phyloP scores from a whole-genome alignment of 805 yeast genomes.

The Metschnikowia rubicola region DNA sequence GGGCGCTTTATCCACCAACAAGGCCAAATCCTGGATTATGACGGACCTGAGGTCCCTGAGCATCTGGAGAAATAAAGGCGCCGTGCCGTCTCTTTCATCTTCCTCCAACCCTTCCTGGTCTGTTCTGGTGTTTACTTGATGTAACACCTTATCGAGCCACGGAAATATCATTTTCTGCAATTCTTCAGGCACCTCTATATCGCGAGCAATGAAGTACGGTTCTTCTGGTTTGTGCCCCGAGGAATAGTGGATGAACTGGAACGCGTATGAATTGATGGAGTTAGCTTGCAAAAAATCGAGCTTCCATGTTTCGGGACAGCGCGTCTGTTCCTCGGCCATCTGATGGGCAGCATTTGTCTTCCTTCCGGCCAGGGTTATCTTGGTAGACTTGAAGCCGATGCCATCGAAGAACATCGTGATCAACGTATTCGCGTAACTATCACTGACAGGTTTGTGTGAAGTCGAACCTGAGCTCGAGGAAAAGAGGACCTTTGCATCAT shows the following conservation, averaged over 20 bases:
- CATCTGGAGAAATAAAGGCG: neutral
- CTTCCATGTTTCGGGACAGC: no score
- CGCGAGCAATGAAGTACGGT: constrained; percentile 1
- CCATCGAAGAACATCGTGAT: neutral
- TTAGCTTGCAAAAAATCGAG: no score
- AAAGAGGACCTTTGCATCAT: neutral
- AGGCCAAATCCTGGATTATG: constrained; percentile 8
- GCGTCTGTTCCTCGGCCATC: neutral
- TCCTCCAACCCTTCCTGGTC: neutral
- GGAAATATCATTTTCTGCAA: constrained; percentile 1
- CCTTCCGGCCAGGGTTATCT: neutral
- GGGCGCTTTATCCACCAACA: constrained; percentile 1
- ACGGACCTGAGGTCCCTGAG: constrained; percentile 2
- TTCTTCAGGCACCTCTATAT: neutral
- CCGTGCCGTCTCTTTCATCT: neutral
- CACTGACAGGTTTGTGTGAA: neutral
- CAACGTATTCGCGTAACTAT: neutral
- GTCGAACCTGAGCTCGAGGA: neutral
- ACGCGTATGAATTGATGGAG: neutral
- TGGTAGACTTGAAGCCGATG: neutral
- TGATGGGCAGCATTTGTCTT: neutral
- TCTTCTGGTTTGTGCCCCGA: constrained; percentile 2
- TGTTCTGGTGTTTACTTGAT: neutral
- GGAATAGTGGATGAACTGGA: constrained; percentile 1
- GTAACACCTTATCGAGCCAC: constrained; percentile 1